These are phyloP conservation scores for Aspergillus felis DNA, from an alignment of 2,329 filamentous ascomycete species.

Conservation along the genomic window DNA sequence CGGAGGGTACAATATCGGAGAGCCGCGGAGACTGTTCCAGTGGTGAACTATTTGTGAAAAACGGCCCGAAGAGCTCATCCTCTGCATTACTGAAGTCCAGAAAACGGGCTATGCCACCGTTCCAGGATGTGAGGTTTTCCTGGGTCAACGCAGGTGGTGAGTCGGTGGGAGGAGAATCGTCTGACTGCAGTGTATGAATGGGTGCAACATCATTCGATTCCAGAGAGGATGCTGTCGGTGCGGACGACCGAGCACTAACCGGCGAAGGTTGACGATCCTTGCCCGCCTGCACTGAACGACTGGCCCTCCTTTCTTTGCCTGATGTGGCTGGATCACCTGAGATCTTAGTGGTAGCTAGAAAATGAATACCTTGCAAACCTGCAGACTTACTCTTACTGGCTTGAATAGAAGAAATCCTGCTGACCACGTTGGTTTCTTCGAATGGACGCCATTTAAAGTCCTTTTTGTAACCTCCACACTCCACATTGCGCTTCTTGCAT, in stretches of 20 bases:
- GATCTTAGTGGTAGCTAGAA: background rate
- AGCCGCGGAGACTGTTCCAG: conserved; percentile 15
- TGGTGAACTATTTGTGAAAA: conserved; percentile 8
- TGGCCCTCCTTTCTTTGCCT: background rate
- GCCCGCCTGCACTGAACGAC: background rate
- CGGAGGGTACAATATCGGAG: conserved; percentile 10
- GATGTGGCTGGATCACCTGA: background rate
- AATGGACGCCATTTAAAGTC: conserved; percentile 73
- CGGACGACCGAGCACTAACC: background rate
- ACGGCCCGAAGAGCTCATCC: conserved; percentile 9
- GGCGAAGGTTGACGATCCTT: background rate
- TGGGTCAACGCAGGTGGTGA: conserved; percentile 1
- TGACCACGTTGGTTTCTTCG: conserved; percentile 56
- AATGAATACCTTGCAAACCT: background rate
- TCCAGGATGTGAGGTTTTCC: conserved; percentile 4
- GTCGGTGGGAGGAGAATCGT: background rate
- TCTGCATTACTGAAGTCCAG: conserved; percentile 7
- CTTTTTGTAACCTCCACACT: conserved; percentile 69
- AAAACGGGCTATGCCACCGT: conserved; percentile 3
- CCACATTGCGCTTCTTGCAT: conserved; percentile 61
- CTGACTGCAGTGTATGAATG: background rate
- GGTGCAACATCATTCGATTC: background rate
- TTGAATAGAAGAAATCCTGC: conserved; percentile 34
- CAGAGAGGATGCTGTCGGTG: background rate
- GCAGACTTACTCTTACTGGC: conserved; percentile 43